A percentile compares a stretch with the other conserved stretches of the same genome.
Evolutionary conservation across 129 eudicot species (phyloP).

Genomic region (Lactuca saligna): DNA sequence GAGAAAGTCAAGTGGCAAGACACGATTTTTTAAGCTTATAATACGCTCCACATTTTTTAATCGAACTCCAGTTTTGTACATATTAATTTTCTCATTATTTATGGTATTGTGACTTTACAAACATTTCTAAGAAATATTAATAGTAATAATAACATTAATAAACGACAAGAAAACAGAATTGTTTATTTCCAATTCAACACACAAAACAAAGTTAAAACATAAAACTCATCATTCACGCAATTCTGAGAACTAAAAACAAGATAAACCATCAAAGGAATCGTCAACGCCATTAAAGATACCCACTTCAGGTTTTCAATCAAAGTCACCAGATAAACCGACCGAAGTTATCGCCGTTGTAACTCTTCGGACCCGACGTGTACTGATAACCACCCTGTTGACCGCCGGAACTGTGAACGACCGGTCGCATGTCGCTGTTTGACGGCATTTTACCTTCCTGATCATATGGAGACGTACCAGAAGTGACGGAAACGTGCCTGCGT

Average conservation of each 20-base stretch:
- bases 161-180: background rate
- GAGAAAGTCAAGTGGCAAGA: no score
- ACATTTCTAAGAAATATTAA: no score
- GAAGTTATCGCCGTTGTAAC: constrained; percentile 10
- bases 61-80: no score
- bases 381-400: constrained; percentile 5
- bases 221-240: background rate
- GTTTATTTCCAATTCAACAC: background rate
- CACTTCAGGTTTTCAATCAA: background rate
- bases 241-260: background rate
- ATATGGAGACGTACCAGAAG: background rate
- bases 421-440: background rate
- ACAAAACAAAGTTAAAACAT: no score
- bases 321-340: background rate
- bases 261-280: background rate
- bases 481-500: background rate
- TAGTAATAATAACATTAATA: no score
- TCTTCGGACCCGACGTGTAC: constrained; percentile 11
- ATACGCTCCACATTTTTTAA: no score
- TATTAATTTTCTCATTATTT: no score
- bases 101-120: no score
- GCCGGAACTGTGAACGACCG: background rate
- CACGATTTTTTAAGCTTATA: no score
- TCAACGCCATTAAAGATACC: background rate
- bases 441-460: background rate